phyloP scores from a whole-genome alignment of 164 flowering plant genomes.

The Kalanchoe fedtschenkoi region DNA sequence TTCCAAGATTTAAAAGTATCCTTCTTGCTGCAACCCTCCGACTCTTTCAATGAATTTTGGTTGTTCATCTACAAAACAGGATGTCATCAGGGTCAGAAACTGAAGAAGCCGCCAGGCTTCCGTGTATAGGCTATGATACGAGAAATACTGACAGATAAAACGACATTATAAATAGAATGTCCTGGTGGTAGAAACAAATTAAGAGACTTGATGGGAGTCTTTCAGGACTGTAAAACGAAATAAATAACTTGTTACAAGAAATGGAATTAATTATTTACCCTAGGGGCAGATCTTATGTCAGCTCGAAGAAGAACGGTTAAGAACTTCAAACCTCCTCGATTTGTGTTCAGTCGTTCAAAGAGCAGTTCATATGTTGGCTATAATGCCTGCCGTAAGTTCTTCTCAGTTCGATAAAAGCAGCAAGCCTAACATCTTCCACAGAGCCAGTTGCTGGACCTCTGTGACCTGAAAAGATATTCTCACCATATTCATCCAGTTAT shows the following conservation, averaged over 20 bases:
- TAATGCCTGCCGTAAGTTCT: constrained; percentile 69
- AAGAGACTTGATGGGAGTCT: too few relatives aligned
- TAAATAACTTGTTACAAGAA: neutral
- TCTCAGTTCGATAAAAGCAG: constrained; percentile 64
- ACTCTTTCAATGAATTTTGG: constrained; percentile 3
- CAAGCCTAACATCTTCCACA: constrained; percentile 39
- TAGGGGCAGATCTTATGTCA: constrained; percentile 59
- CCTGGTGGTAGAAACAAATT: too few relatives aligned
- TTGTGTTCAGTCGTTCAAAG: constrained; percentile 72
- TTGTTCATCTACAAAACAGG: constrained; percentile 13
- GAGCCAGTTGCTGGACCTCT: constrained; percentile 17
- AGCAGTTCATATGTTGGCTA: constrained; percentile 73
- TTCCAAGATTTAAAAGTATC: neutral
- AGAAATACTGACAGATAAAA: too few relatives aligned
- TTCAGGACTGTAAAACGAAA: too few relatives aligned
- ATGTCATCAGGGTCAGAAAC: neutral
- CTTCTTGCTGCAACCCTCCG: neutral
- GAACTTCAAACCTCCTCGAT: constrained; percentile 79
- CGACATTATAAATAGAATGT: too few relatives aligned
- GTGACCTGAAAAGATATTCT: constrained; percentile 28
- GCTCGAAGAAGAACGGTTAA: constrained; percentile 65
- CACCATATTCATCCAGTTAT: neutral
- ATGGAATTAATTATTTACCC: constrained; percentile 36
- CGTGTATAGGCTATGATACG: too few relatives aligned
- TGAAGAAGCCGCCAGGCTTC: too few relatives aligned